These are phyloP conservation scores for Zopfochytrium polystomum DNA, from an alignment of 371 early-diverging fungal species.

Conservation along the genomic window DNA sequence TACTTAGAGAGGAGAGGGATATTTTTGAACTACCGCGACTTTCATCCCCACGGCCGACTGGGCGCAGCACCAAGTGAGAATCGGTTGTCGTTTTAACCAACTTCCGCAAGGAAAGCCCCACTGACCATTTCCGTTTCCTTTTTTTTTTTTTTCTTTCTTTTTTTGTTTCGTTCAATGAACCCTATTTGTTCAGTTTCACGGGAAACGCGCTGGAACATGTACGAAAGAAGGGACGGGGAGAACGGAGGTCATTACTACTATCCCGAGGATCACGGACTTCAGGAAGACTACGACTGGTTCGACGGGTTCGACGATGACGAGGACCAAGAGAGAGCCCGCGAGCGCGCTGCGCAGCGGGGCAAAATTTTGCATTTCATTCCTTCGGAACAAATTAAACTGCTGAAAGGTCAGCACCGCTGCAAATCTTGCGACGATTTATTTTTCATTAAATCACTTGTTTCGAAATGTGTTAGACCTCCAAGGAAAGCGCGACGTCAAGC, in stretches of 20 bases:
- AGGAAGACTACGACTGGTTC: slow-evolving; percentile 19
- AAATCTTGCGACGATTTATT: background rate
- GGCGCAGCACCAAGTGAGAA: no score
- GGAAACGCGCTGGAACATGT: no score
- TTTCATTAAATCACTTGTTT: background rate
- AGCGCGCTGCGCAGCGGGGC: slow-evolving; percentile 21
- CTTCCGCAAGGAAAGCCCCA: no score
- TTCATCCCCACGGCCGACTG: slow-evolving; percentile 25
- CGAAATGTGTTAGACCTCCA: slow-evolving; percentile 40
- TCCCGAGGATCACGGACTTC: background rate
- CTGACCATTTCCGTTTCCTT: no score
- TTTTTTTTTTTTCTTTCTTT: no score
- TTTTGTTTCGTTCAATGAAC: no score
- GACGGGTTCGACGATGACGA: slow-evolving; percentile 25
- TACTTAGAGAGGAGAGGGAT: slow-evolving; percentile 17
- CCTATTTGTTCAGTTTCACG: no score
- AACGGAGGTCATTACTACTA: background rate
- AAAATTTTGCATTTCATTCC: slow-evolving; percentile 50
- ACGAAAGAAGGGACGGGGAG: no score
- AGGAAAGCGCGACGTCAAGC: slow-evolving; percentile 40
- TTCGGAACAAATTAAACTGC: slow-evolving; percentile 46
- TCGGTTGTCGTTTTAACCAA: no score
- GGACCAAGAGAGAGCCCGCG: slow-evolving; percentile 23
- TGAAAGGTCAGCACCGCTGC: slow-evolving; percentile 45
- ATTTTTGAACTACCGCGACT: slow-evolving; percentile 28